Evolutionary conservation across 2,329 filamentous ascomycete species (phyloP), one percentile per base, ranked within the genome.

Genomic region (Penicillium sp.): DNA sequence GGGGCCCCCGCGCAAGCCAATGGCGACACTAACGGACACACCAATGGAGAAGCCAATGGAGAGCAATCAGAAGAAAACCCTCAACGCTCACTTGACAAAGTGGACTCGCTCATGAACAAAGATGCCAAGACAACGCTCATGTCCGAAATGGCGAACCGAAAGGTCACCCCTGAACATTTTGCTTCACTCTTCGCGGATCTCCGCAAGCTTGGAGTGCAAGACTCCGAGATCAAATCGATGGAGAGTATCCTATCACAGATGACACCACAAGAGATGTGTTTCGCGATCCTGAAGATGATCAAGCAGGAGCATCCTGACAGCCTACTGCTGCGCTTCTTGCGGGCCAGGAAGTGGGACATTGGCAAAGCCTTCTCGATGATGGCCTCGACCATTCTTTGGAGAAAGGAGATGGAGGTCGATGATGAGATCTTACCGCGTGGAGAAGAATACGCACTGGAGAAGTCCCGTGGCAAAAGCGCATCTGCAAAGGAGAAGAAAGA

Each of bases 251-350:
- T 97, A 7, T 86, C 89, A 44, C 89, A 81, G 54, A 83, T 88
- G 65, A 81, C 85, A 0, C 90, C 92, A 0, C 90, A 93, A 66
- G 81, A 87, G 34, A 84, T 97, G 61, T 85, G 91, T 49, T 79
- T 82, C 27, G 87, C 91, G 0, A 88, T 97, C 67, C 96, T 93
- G 90, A 82, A 79, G 57, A 95, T 96, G 89, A 83, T 92, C 56
- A 97, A 97, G 78, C 88, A 93, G 66, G 92, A 97, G 67, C 86
- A 96, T 69, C 93, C 93, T 0, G 93, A 97, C 74, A 89, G 87
- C 1, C 77, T 93, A 14, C 77, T 92, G 16, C 77, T 95, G 43
- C 86, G 91, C 34, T 95, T 93, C 70, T 77, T 95, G 47, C 81
- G 91, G 43, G 90, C 90, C 16, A 81, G 90, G 38, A 94, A 94